phyloP scores from a whole-genome alignment of 345 rosid species.

The Brassica juncea region DNA sequence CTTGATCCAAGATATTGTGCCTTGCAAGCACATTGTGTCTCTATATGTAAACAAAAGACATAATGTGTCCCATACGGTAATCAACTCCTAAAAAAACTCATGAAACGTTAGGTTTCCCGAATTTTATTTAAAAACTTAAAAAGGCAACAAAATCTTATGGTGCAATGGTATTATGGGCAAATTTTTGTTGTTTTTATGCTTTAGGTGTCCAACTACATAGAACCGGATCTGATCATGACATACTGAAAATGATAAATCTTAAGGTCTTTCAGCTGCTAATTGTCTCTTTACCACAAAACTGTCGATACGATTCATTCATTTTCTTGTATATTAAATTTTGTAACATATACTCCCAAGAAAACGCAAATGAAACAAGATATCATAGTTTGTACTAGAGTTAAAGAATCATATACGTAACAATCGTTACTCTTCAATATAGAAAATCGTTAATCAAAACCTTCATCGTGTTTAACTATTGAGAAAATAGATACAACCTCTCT shows the following conservation, averaged over 20 bases:
- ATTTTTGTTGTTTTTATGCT: neutral
- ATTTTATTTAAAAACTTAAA: neutral
- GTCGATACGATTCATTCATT: neutral
- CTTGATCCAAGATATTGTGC: no score
- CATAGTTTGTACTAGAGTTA: neutral
- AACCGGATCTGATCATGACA: neutral
- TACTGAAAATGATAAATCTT: neutral
- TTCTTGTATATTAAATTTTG: neutral
- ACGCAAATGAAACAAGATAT: neutral
- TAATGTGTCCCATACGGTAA: no score
- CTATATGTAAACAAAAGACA: no score
- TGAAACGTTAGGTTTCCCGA: neutral
- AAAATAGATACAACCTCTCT: conserved; percentile 1
- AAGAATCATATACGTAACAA: neutral
- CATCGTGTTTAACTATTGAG: neutral
- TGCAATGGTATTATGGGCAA: neutral
- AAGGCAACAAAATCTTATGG: neutral
- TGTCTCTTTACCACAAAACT: neutral
- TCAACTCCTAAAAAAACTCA: neutral
- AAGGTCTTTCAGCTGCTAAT: neutral
- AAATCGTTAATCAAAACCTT: neutral
- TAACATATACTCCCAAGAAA: neutral
- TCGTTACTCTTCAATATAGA: neutral
- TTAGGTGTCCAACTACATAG: neutral
- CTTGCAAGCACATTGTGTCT: no score